A percentile compares a stretch with the other conserved stretches of the same genome.
Conservation (phyloP, 331 rosid genomes). For the Malus hybrid region DNA sequence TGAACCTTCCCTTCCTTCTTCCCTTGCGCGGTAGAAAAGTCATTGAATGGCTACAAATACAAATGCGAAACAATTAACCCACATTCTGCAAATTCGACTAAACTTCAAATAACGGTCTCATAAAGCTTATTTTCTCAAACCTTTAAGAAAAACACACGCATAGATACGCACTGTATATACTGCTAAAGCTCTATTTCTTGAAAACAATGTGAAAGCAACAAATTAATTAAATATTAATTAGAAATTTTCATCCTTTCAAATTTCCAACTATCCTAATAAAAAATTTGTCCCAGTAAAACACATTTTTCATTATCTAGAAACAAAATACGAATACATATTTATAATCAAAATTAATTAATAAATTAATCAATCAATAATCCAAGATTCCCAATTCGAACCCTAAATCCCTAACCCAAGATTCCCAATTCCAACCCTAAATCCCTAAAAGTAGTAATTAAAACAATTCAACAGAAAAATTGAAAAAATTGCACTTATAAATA, state of each 20-base stretch:
- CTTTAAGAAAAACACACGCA: neutral
- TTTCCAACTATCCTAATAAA: neutral
- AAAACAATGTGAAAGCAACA: too few relatives aligned
- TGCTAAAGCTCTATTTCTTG: neutral
- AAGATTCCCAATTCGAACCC: too few relatives aligned
- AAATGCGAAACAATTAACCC: slow-evolving; percentile 13
- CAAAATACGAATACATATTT: neutral
- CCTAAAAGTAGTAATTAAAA: too few relatives aligned
- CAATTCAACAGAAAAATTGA: too few relatives aligned
- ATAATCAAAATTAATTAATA: too few relatives aligned
- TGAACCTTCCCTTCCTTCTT: slow-evolving; percentile 41
- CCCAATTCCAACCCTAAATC: too few relatives aligned
- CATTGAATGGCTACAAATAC: slow-evolving; percentile 51
- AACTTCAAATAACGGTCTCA: neutral
- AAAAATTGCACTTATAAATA: too few relatives aligned
- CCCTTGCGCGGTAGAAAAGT: slow-evolving; percentile 44
- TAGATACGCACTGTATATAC: too few relatives aligned
- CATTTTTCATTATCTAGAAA: neutral
- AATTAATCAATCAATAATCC: too few relatives aligned
- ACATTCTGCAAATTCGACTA: neutral
- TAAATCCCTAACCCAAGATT: too few relatives aligned
- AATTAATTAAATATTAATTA: neutral
- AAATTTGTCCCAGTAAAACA: neutral
- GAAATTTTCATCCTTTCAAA: neutral
- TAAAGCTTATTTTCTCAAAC: neutral